Conservation (phyloP, 208 protist species). For the Leptomonas seymouri region DNA sequence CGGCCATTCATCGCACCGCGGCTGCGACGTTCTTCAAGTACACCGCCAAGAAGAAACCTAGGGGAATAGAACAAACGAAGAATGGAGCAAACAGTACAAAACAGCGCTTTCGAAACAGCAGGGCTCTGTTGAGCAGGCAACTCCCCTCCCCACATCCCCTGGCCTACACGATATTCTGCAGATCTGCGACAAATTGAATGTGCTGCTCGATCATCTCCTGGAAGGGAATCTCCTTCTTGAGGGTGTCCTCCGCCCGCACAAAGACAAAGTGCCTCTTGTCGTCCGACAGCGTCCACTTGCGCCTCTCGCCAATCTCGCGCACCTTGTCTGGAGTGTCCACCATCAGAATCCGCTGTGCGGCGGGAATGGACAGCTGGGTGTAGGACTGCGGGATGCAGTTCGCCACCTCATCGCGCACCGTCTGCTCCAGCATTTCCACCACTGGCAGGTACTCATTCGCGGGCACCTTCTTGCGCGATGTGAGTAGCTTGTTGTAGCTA, state of each 20-base stretch:
- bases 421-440: constrained; percentile 89
- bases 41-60: too few relatives aligned
- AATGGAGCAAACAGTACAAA: too few relatives aligned
- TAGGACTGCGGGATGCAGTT: constrained; percentile 90
- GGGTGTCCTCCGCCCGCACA: constrained; percentile 69
- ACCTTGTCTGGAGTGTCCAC: constrained; percentile 72
- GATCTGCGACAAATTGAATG: constrained; percentile 75
- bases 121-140: too few relatives aligned
- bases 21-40: too few relatives aligned
- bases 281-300: constrained; percentile 65
- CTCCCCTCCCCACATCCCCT: too few relatives aligned
- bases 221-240: constrained; percentile 83
- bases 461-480: constrained; percentile 81
- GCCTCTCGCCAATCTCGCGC: constrained; percentile 52
- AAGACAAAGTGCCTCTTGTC: constrained; percentile 73
- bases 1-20: too few relatives aligned
- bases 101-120: too few relatives aligned
- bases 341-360: constrained; percentile 90
- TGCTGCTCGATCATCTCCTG: constrained; percentile 78
- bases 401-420: constrained; percentile 91
- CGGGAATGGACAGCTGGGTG: constrained; percentile 66
- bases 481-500: constrained; percentile 93
- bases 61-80: too few relatives aligned
- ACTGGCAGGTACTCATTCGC: constrained; percentile 91
- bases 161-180: constrained; percentile 86